A percentile compares a stretch with the other conserved stretches of the same genome.
These are phyloP conservation scores for Geranomyces michiganensis DNA, from an alignment of 192 early-diverging fungal genomes.

Conservation along the genomic window DNA sequence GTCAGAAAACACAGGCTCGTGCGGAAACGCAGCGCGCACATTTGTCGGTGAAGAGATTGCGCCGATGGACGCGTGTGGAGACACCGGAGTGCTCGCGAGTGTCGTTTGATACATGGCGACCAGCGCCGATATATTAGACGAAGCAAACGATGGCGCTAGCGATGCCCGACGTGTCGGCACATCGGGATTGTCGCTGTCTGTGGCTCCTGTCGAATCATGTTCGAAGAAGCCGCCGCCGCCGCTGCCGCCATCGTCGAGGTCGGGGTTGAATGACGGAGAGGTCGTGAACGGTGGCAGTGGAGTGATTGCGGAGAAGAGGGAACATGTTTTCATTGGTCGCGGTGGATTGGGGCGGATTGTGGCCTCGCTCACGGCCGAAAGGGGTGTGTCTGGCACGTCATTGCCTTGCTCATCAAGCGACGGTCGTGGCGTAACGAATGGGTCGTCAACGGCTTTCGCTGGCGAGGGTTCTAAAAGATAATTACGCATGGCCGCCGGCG, in stretches of 20 bases:
- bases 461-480: no score
- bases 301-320: background rate
- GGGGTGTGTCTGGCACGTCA: background rate
- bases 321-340: background rate
- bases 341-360: slow-evolving; percentile 1
- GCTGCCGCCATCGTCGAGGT: no score
- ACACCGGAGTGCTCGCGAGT: background rate
- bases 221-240: no score
- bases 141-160: background rate
- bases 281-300: background rate
- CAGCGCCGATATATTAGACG: background rate
- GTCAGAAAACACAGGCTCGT: slow-evolving; percentile 16
- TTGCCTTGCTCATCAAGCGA: background rate
- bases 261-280: no score
- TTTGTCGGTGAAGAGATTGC: background rate
- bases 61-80: background rate
- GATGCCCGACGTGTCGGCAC: background rate
- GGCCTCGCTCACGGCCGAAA: background rate
- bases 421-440: background rate
- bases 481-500: no score
- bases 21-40: slow-evolving; percentile 1
- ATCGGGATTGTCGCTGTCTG: background rate
- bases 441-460: background rate
- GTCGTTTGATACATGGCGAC: slow-evolving; percentile 14
- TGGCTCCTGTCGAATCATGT: no score